Conservation (phyloP, 495 filamentous ascomycete species). For the Neurospora sp. region DNA sequence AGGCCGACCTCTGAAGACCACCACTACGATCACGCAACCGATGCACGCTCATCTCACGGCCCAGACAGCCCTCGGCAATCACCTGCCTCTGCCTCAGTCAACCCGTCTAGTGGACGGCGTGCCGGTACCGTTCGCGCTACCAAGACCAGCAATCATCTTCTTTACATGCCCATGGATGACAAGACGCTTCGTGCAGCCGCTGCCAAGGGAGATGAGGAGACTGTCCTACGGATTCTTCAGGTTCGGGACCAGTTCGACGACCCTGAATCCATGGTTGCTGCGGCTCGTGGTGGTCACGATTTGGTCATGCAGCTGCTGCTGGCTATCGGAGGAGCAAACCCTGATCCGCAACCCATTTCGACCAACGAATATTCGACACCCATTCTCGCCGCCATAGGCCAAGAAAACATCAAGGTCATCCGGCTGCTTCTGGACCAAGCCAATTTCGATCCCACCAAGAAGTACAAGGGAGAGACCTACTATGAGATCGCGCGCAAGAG, state of each 20-base stretch:
- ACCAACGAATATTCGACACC: constrained; percentile 64
- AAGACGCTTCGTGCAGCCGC: constrained; percentile 74
- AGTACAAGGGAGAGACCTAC: constrained; percentile 64
- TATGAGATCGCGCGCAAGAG: constrained; percentile 73
- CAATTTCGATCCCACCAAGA: constrained; percentile 66
- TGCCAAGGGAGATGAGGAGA: constrained; percentile 69
- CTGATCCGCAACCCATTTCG: constrained; percentile 59
- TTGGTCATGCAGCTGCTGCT: constrained; percentile 77
- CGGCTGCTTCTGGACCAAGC: constrained; percentile 67
- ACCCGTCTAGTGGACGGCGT: constrained; percentile 26
- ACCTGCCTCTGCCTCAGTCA: constrained; percentile 29
- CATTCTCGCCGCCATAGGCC: constrained; percentile 87
- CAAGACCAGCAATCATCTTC: constrained; percentile 44
- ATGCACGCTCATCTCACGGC: constrained; percentile 54
- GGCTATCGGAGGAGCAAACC: constrained; percentile 67
- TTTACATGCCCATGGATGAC: constrained; percentile 47
- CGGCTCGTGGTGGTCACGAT: constrained; percentile 85
- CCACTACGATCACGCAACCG: constrained; percentile 38
- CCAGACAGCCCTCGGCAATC: constrained; percentile 60
- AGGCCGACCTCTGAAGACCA: constrained; percentile 58
- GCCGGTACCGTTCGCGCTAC: constrained; percentile 38
- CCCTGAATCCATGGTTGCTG: constrained; percentile 75
- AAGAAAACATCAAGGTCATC: constrained; percentile 76
- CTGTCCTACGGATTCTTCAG: constrained; percentile 69
- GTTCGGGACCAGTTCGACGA: constrained; percentile 61